Percentiles rank a stretch among this genome's conserved stretches.
Conservation (phyloP, 441 rosid genomes). For the Flueggea neowawraea region DNA sequence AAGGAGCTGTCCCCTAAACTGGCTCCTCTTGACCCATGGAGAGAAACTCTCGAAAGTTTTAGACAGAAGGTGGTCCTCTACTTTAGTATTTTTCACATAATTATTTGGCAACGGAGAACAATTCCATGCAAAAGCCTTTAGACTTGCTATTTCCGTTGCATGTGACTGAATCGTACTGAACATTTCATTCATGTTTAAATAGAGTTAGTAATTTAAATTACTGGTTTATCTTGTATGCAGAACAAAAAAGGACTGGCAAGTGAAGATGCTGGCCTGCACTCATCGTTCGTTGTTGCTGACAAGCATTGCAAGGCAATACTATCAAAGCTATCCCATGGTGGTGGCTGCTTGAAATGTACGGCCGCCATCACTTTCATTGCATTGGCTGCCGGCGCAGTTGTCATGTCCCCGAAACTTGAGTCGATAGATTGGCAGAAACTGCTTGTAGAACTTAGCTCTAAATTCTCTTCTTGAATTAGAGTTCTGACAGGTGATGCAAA, state of each 20-base stretch:
- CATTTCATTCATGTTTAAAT: slow-evolving; percentile 28
- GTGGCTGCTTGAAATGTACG: slow-evolving; percentile 43
- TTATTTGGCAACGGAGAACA: too few relatives aligned
- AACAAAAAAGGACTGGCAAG: slow-evolving; percentile 56
- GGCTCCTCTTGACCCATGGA: slow-evolving; percentile 44
- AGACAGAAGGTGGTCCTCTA: slow-evolving; percentile 57
- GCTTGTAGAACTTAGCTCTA: slow-evolving; percentile 24
- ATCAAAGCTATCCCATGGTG: slow-evolving; percentile 44
- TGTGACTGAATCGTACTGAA: too few relatives aligned
- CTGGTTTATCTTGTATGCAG: slow-evolving; percentile 24
- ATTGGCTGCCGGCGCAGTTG: slow-evolving; percentile 49
- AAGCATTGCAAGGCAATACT: slow-evolving; percentile 56
- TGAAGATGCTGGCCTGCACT: slow-evolving; percentile 30
- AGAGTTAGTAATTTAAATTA: slow-evolving; percentile 2
- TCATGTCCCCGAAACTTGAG: slow-evolving; percentile 34
- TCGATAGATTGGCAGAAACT: slow-evolving; percentile 42
- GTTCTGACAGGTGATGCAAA: slow-evolving; percentile 10
- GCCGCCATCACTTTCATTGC: slow-evolving; percentile 32
- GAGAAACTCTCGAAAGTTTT: slow-evolving; percentile 51
- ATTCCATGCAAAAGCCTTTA: too few relatives aligned
- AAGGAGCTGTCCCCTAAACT: slow-evolving; percentile 47
- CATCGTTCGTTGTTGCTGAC: slow-evolving; percentile 54
- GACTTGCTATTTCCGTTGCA: too few relatives aligned
- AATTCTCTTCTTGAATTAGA: slow-evolving; percentile 7
- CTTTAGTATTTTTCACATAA: not conserved